These are phyloP conservation scores for Talaromyces islandicus DNA, from an alignment of 2,329 filamentous ascomycete species.

Conservation along the genomic window DNA sequence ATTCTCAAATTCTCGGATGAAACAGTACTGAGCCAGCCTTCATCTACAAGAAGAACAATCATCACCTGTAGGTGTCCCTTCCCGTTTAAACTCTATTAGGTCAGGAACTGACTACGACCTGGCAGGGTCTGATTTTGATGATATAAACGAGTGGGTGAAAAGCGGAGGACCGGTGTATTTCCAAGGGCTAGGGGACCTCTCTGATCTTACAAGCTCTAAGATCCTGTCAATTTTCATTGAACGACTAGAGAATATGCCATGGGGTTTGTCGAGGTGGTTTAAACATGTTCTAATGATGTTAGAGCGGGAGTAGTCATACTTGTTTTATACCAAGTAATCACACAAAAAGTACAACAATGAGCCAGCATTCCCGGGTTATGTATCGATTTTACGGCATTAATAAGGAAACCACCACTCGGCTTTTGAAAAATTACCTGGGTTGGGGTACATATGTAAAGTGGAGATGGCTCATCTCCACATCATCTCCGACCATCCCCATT, in stretches of 20 bases:
- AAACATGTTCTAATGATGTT: constrained; percentile 10
- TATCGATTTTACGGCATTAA: background rate
- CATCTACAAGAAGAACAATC: background rate
- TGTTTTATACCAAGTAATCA: constrained; percentile 9
- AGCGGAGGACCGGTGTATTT: constrained; percentile 11
- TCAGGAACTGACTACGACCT: background rate
- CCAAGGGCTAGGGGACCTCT: constrained; percentile 11
- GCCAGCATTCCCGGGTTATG: background rate
- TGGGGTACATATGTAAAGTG: background rate
- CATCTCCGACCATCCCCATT: background rate
- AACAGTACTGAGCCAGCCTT: background rate
- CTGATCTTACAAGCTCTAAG: constrained; percentile 10
- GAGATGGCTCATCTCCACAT: background rate
- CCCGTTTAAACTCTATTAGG: background rate
- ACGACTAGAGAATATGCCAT: constrained; percentile 13
- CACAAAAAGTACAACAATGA: background rate
- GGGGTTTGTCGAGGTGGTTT: constrained; percentile 10
- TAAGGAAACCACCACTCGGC: background rate
- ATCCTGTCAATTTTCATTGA: constrained; percentile 12
- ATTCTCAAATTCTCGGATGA: constrained; percentile 11
- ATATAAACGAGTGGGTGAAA: constrained; percentile 11
- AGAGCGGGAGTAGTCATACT: background rate
- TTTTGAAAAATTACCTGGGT: background rate
- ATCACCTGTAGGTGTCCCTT: constrained; percentile 9
- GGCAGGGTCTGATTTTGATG: constrained; percentile 12